Evolutionary conservation across 208 protist genomes (phyloP), one percentile per base, ranked within the genome.

Genomic region (Leishmania lainsoni): DNA sequence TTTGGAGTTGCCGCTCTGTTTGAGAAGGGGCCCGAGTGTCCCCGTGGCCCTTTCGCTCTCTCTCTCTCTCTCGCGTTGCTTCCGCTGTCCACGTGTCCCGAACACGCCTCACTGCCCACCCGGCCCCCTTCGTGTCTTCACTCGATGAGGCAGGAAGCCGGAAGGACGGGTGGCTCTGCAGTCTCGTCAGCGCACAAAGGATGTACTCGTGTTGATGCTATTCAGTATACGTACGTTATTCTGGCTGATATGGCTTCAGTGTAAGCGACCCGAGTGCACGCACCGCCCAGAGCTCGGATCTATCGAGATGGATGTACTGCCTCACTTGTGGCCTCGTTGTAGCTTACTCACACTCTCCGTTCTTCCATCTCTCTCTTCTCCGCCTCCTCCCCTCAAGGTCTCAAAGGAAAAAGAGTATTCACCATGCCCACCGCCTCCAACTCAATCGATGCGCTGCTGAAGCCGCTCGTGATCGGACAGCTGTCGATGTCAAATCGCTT

Each of bases 401-500:
- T 22, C 56, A 0, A 10, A 35, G 3, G 14, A 26, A 32, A 9
- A n/a, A 35, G 26, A 39, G 59, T 10, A n/a, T 12, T 3, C 59
- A 66, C 59, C n/a, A 66, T 68, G 32, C 39, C 58, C 20, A 4
- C n/a, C 6, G 32, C 35, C 39, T 72, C 68, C 8, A 52, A 49
- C 3, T 1, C 16, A 5, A 52, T 75, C 5, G 71, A 83, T 17
- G 80, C 73, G n/a, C 73, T 94, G 66, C 70, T 93, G 65, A 49
- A 87, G 81, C 83, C 89, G n/a, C 84, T 93, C 16, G 48, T 71
- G 54, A 70, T 93, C n/a, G 91, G 90, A 17, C 49, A 71, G 3
- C 26, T 77, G 51, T 77, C 80, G n/a, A 78, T 93, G 79, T 42
- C 51, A 17, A 93, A 96, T 79, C 88, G 93, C 54, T 83, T 95